These are phyloP conservation scores for Metarhizium robertsii DNA, from an alignment of 2,329 filamentous ascomycete genomes.

Conservation along the genomic window DNA sequence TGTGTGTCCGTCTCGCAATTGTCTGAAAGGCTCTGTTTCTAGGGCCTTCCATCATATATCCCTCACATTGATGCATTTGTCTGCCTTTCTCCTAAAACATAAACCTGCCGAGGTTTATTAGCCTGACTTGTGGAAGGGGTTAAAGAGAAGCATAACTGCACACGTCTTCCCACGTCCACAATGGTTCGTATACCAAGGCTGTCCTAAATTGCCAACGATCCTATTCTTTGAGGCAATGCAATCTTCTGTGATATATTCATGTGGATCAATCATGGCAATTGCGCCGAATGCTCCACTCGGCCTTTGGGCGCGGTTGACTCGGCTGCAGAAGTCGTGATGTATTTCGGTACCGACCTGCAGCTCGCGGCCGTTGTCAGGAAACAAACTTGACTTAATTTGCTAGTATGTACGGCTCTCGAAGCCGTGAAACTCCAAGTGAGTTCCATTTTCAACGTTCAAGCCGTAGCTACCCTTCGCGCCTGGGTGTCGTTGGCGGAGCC, in stretches of 20 bases:
- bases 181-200: too few relatives aligned
- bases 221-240: too few relatives aligned
- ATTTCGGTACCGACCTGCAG: background rate
- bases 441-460: background rate
- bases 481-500: background rate
- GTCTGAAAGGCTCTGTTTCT: background rate
- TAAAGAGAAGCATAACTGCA: too few relatives aligned
- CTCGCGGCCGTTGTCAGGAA: background rate
- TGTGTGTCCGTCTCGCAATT: background rate
- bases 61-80: background rate
- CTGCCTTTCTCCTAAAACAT: background rate
- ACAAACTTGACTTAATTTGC: background rate
- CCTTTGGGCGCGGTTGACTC: too few relatives aligned
- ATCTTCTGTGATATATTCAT: too few relatives aligned
- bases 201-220: too few relatives aligned
- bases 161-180: too few relatives aligned
- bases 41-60: background rate
- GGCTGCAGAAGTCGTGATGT: too few relatives aligned
- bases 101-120: background rate
- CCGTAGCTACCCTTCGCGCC: background rate
- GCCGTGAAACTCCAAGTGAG: background rate
- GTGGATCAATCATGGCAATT: too few relatives aligned
- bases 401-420: background rate
- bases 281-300: too few relatives aligned
- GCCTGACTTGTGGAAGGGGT: background rate